Evolutionary conservation across 164 flowering plant species (phyloP), one percentile per base, ranked within the genome.

Genomic region (Vitis rupestris): DNA sequence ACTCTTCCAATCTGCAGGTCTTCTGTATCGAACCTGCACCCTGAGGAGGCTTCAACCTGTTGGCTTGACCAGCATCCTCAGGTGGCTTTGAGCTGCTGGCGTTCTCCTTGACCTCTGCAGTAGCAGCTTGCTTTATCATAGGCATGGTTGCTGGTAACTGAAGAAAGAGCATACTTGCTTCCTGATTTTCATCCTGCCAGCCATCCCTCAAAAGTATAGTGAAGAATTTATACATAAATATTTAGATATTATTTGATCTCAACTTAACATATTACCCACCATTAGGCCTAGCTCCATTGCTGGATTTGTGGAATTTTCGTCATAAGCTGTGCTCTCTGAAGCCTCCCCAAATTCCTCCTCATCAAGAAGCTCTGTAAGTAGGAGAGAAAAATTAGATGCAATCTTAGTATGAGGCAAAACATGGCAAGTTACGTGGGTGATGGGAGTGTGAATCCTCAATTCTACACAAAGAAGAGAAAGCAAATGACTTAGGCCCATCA

Each of bases 131-230:
- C 78, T 77, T 82, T 50, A 44, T n/a, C 73, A 73, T 56, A 19
- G 92, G 92, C 71, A 86, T 14, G 27, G 55, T 64, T 57, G 50
- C 63, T 50, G 92, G 92, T 17, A 86, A 67, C 74, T 86, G 88
- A 67, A 88, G 17, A 68, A 85, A 80, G 47, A 86, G 15, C 79
- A 83, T 64, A 12, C 49, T 74, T 27, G 76, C 52, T 71, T 82
- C 90, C 31, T 48, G 30, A 66, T 67, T 76, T 55, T 84, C 85
- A 66, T 76, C 82, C 89, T 87, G 77, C 71, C 48, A 78, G 64
- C 49, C 61, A 66, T n/a, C n/a, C 57, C 54, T 44, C 16, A 65
- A 64, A 50, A 29, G 50, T 31, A 27, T 12, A 6, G 13, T 37
- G 8, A 56, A 59, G 10, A n/a, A 44, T 8, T 12, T 37, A 37